These are phyloP conservation scores for Debaryomyces castellii DNA, from an alignment of 805 yeast species.

Conservation along the genomic window DNA sequence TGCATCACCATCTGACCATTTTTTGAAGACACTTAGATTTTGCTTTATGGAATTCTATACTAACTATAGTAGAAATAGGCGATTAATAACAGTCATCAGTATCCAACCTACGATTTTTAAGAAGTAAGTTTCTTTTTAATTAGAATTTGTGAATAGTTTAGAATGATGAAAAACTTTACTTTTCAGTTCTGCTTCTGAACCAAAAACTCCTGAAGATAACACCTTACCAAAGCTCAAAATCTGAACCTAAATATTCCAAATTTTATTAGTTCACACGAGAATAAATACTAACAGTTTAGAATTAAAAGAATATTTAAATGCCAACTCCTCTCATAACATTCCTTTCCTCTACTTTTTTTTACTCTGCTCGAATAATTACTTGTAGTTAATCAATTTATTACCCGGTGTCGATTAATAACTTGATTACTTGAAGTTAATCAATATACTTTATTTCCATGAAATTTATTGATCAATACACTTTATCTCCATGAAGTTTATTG, in stretches of 20 bases:
- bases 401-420: too few relatives aligned
- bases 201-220: constrained; percentile 70
- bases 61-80: neutral
- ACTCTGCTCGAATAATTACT: too few relatives aligned
- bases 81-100: too few relatives aligned
- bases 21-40: neutral
- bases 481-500: too few relatives aligned
- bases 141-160: constrained; percentile 12
- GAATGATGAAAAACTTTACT: constrained; percentile 59
- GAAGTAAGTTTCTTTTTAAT: neutral
- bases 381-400: too few relatives aligned
- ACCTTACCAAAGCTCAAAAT: constrained; percentile 48
- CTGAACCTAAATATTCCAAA: constrained; percentile 10
- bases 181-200: constrained; percentile 99
- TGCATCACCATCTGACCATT: constrained; percentile 95
- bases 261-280: neutral
- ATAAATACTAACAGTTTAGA: neutral
- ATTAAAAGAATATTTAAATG: neutral
- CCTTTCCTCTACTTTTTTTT: too few relatives aligned
- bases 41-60: neutral
- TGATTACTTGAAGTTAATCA: too few relatives aligned
- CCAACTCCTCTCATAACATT: too few relatives aligned
- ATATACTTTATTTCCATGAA: too few relatives aligned
- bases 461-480: too few relatives aligned
- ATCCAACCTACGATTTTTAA: neutral